These are phyloP conservation scores for Cucumis cinereus DNA, from an alignment of 306 rosid species.

Conservation along the genomic window DNA sequence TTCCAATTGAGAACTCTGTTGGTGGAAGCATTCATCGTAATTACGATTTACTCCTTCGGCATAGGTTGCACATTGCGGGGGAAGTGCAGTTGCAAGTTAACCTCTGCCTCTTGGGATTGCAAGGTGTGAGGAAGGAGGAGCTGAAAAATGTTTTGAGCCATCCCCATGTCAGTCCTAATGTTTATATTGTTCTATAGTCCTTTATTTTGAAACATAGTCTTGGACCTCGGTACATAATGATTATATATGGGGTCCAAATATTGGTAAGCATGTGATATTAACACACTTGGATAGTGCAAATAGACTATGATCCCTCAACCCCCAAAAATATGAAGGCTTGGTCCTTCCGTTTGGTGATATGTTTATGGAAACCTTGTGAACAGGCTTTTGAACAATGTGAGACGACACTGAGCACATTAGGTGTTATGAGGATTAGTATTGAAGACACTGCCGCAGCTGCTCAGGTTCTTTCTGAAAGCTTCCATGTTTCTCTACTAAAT, in stretches of 20 bases:
- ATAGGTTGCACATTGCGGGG: slow-evolving; percentile 78
- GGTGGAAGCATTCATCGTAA: slow-evolving; percentile 89
- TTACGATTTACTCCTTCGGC: slow-evolving; percentile 85
- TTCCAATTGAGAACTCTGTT: slow-evolving; percentile 80
- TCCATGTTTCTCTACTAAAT: slow-evolving; percentile 7
- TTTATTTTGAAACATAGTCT: not conserved
- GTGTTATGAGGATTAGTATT: slow-evolving; percentile 37
- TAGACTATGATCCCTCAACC: no score
- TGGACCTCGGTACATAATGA: not conserved
- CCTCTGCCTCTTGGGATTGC: slow-evolving; percentile 82
- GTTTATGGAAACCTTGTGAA: not conserved
- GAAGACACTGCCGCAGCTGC: slow-evolving; percentile 80
- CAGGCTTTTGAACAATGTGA: slow-evolving; percentile 88
- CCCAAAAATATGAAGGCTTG: not conserved
- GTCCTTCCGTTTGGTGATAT: not conserved
- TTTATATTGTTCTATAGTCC: not conserved
- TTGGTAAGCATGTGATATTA: not conserved
- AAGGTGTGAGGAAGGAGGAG: slow-evolving; percentile 58
- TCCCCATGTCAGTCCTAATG: slow-evolving; percentile 54
- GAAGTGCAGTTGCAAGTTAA: slow-evolving; percentile 65
- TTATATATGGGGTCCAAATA: not conserved
- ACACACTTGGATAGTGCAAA: not conserved
- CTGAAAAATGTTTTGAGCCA: slow-evolving; percentile 62
- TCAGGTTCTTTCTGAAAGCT: slow-evolving; percentile 34
- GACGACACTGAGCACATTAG: slow-evolving; percentile 35